Evolutionary conservation across 768 basidiomycete species (phyloP).

Genomic region (Lentinula detonsa): DNA sequence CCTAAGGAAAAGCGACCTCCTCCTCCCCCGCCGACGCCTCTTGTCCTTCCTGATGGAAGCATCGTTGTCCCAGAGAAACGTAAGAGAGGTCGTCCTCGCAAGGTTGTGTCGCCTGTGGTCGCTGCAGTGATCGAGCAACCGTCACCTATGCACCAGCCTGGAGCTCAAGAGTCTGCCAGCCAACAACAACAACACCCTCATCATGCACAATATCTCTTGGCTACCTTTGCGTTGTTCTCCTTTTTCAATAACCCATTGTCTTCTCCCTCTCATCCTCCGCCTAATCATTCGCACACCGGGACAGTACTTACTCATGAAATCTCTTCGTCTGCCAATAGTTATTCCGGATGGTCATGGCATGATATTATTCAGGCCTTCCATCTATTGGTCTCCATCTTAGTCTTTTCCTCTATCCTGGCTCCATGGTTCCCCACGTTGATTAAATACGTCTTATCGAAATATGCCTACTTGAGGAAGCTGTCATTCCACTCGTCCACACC

Average conservation of each 20-base stretch:
- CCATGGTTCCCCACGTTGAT: conserved; percentile 22
- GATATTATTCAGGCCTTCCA: conserved; percentile 61
- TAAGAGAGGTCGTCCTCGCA: conserved; percentile 80
- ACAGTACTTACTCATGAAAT: conserved; percentile 42
- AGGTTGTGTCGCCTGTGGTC: conserved; percentile 49
- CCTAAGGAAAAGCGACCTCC: conserved; percentile 27
- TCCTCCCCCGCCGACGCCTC: conserved; percentile 16
- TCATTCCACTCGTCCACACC: background rate
- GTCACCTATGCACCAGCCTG: conserved; percentile 1
- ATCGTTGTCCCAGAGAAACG: conserved; percentile 60
- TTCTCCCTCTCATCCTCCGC: conserved; percentile 12
- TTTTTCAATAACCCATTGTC: conserved; percentile 75
- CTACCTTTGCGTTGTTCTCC: conserved; percentile 78
- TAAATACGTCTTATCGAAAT: background rate
- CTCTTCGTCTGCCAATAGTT: conserved; percentile 11
- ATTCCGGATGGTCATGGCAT: conserved; percentile 36
- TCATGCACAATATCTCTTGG: conserved; percentile 67
- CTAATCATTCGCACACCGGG: conserved; percentile 50
- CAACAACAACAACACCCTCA: conserved; percentile 19
- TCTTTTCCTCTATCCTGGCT: conserved; percentile 53
- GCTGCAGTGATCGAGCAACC: conserved; percentile 13
- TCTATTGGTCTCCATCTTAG: conserved; percentile 55
- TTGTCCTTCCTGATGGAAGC: conserved; percentile 19
- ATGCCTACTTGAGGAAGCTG: background rate
- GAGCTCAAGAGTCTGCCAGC: conserved; percentile 1